phyloP scores from a whole-genome alignment of 257 asterid species.

The Paraleonurus japonicus region DNA sequence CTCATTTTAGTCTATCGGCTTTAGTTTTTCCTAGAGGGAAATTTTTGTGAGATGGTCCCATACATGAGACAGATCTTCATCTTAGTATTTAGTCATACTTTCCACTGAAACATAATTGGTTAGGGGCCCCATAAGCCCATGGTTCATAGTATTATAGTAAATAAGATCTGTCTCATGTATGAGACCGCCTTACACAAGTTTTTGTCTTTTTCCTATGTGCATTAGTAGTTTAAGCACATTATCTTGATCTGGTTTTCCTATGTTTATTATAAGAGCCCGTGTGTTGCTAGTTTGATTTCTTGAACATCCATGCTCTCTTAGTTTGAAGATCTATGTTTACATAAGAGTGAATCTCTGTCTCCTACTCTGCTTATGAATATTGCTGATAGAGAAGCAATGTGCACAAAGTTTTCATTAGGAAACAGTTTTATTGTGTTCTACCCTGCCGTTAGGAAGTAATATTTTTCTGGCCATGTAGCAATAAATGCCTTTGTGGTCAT shows the following conservation, averaged over 20 bases:
- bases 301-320: not conserved
- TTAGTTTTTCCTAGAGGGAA: slow-evolving; percentile 10
- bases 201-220: no score
- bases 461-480: not conserved
- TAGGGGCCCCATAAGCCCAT: no score
- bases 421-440: not conserved
- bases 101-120: no score
- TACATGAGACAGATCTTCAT: no score
- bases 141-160: no score
- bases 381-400: slow-evolving; percentile 12
- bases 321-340: not conserved
- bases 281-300: slow-evolving; percentile 2
- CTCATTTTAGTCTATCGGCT: not conserved
- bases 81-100: no score
- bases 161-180: no score
- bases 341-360: not conserved
- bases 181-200: no score
- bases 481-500: not conserved
- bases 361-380: not conserved
- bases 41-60: no score
- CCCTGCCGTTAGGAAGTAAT: not conserved
- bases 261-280: not conserved
- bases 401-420: not conserved
- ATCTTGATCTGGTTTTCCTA: not conserved
- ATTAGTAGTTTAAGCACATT: not conserved